phyloP scores from a whole-genome alignment of 2,329 filamentous ascomycete genomes.

The Fusarium kyushuense region DNA sequence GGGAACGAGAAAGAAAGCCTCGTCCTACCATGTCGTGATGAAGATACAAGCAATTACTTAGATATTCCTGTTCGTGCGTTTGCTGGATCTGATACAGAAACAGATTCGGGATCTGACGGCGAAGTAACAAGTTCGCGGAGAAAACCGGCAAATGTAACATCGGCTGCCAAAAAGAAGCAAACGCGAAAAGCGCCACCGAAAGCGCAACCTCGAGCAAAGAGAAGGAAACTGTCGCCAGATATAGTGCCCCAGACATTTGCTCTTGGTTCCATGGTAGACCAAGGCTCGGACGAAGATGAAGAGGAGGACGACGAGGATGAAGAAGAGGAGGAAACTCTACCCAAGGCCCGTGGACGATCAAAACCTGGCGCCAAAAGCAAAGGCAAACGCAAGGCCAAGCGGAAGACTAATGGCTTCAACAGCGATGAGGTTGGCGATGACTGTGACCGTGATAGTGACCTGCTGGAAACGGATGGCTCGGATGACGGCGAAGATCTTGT shows the following conservation, averaged over 20 bases:
- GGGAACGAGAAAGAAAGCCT: constrained; percentile 55
- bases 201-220: constrained; percentile 37
- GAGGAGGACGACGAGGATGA: constrained; percentile 39
- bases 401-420: constrained; percentile 51
- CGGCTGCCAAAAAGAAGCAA: constrained; percentile 27
- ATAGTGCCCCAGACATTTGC: constrained; percentile 17
- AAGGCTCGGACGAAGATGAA: constrained; percentile 28
- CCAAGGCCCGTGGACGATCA: constrained; percentile 25
- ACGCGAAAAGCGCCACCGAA: constrained; percentile 27
- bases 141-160: constrained; percentile 9
- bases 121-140: constrained; percentile 1
- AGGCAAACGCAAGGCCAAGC: constrained; percentile 42
- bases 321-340: constrained; percentile 34
- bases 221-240: constrained; percentile 36
- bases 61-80: constrained; percentile 59
- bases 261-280: constrained; percentile 33
- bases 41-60: constrained; percentile 57
- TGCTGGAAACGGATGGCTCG: constrained; percentile 60
- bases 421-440: constrained; percentile 65
- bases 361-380: constrained; percentile 39
- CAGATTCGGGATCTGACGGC: constrained; percentile 41
- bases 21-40: constrained; percentile 52
- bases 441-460: constrained; percentile 62
- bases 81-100: constrained; percentile 58
- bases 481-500: constrained; percentile 64